Conservation (phyloP, 371 early-diverging fungal species). For the Mortierella sp. region DNA sequence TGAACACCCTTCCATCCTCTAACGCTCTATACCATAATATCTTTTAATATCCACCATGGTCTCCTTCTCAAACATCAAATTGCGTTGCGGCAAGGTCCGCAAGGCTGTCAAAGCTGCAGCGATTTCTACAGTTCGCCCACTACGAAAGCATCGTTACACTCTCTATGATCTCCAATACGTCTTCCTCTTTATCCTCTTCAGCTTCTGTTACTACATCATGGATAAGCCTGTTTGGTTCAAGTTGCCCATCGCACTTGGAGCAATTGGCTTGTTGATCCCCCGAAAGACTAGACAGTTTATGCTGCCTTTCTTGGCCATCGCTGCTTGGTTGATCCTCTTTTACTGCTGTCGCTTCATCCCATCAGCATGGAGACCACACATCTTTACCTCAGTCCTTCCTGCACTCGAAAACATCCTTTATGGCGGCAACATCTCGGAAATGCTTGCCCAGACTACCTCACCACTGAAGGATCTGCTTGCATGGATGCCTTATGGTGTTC, state of each 20-base stretch:
- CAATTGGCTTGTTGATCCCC: constrained; percentile 51
- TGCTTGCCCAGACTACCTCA: constrained; percentile 67
- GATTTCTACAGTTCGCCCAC: constrained; percentile 38
- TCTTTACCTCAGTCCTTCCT: constrained; percentile 78
- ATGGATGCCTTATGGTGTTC: constrained; percentile 81
- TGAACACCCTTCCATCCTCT: neutral
- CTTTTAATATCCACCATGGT: constrained; percentile 13
- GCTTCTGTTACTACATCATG: constrained; percentile 57
- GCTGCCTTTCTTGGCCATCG: constrained; percentile 69
- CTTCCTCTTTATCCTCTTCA: constrained; percentile 50
- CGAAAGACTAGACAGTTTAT: constrained; percentile 59
- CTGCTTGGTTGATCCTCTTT: constrained; percentile 74
- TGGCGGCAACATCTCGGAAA: constrained; percentile 74
- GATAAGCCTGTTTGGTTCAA: constrained; percentile 54
- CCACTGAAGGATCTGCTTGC: constrained; percentile 72
- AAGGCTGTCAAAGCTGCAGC: constrained; percentile 27
- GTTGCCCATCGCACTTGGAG: constrained; percentile 43
- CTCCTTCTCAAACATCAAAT: constrained; percentile 34
- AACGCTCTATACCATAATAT: constrained; percentile 5
- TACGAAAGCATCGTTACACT: constrained; percentile 51
- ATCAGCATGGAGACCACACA: constrained; percentile 67
- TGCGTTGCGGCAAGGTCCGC: constrained; percentile 38
- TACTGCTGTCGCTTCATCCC: constrained; percentile 77
- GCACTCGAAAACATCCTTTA: constrained; percentile 77
- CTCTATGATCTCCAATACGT: constrained; percentile 57